Base-by-base conservation (phyloP, 1,284 basidiomycete species). In the Trametes sp. region DNA sequence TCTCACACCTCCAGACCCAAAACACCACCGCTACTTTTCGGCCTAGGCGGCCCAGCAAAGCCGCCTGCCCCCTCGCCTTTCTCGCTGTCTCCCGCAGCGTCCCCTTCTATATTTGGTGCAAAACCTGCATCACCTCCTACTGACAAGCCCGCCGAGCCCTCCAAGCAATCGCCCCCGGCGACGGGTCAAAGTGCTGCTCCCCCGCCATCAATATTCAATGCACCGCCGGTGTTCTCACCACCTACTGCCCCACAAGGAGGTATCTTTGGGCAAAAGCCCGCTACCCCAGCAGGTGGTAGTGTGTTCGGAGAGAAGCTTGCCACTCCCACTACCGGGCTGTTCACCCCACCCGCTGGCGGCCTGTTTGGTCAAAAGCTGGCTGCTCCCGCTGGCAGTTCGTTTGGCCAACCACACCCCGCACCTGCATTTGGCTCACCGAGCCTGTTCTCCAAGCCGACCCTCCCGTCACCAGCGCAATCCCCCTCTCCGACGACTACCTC, bases 11-110 rank as follows among this genome's bases (percentile, higher is more conserved):
- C 73, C 65, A 50, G 74, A 59, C 66, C 76, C 44, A 73, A 74
- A 57, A 74, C 72, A 1, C 84, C 85, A 4, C 85, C 86, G 0
- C 70, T 81, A 38, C 61, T 73, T 7, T 67, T 73, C 56, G 57
- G 45, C 57, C n/a, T 52, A 11, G 29, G 64, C 6, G 50, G 67
- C 6, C 62, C 68, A 4, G 62, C 65, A 2, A 69, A 72, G 31
- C 66, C 69, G 10, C 58, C 66, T 2, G 42, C 48, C 0, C 68
- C 72, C 0, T 71, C 72, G 46, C 65, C 70, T 51, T 70, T 63
- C 61, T 66, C 66, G 62, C 70, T 60, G 7, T 29, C 65, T 13
- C 48, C 70, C 3, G 67, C 65, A 24, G 24, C 70, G 9, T 41
- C 69, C 4, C 42, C 66, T 8, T 59, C 44, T 9, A 11, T 64